phyloP scores from a whole-genome alignment of 768 basidiomycete species.

The Amanita exitialis region DNA sequence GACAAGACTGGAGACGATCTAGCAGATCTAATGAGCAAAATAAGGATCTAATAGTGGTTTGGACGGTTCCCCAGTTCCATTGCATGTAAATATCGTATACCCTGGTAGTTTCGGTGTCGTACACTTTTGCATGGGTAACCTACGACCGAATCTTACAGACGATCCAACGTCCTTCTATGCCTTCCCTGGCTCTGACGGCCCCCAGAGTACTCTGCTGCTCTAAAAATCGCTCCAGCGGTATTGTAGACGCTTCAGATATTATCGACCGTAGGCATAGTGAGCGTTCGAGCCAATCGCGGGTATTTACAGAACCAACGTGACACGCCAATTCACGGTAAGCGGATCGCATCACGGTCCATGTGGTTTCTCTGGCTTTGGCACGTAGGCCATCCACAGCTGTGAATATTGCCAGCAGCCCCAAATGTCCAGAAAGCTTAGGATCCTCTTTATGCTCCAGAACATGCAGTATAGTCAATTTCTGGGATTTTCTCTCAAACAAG shows the following conservation, averaged over 20 bases:
- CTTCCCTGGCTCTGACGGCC: conserved; percentile 48
- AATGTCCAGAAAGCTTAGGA: neutral
- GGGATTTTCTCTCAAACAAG: conserved; percentile 36
- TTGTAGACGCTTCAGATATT: conserved; percentile 15
- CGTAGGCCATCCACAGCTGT: conserved; percentile 38
- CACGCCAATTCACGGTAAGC: conserved; percentile 55
- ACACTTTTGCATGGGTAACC: neutral
- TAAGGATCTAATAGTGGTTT: conserved; percentile 27
- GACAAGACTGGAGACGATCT: conserved; percentile 42
- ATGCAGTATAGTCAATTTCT: conserved; percentile 9
- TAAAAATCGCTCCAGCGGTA: conserved; percentile 46
- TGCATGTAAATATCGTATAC: conserved; percentile 1
- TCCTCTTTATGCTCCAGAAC: conserved; percentile 13
- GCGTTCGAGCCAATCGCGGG: conserved; percentile 35
- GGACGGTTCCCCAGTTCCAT: neutral
- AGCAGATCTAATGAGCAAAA: conserved; percentile 58
- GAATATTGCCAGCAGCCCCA: conserved; percentile 9
- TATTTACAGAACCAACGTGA: conserved; percentile 23
- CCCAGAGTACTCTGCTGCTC: conserved; percentile 28
- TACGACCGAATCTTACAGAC: conserved; percentile 39
- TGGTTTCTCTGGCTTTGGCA: conserved; percentile 36
- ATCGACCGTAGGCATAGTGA: conserved; percentile 35
- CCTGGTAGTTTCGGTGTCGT: neutral
- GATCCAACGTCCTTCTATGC: conserved; percentile 47
- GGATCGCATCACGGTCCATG: conserved; percentile 50